Evolutionary conservation across 352 stramenopile species (phyloP).

Genomic region (Globisporangium parvum): DNA sequence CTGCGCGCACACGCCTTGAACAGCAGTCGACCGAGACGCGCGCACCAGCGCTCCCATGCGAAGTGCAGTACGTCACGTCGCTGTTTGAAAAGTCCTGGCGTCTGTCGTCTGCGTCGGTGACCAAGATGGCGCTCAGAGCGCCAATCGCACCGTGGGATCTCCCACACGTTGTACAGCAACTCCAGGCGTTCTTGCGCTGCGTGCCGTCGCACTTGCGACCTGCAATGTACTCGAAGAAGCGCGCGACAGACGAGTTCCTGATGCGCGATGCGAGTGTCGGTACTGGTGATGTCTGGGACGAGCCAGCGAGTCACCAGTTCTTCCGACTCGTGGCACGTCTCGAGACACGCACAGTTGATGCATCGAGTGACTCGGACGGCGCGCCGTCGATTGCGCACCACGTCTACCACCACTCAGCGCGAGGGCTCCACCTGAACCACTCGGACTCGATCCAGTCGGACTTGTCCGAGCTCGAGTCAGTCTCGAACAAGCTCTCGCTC

Average conservation of each 20-base stretch:
- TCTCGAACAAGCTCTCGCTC: constrained; percentile 28
- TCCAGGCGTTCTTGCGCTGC: constrained; percentile 43
- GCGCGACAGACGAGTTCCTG: constrained; percentile 20
- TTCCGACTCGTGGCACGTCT: constrained; percentile 17
- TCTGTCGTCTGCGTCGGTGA: constrained; percentile 53
- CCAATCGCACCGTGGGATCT: constrained; percentile 63
- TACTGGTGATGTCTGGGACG: background rate
- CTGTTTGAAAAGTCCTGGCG: constrained; percentile 43
- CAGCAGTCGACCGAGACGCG: background rate
- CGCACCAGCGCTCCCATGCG: constrained; percentile 12
- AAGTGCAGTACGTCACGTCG: constrained; percentile 32
- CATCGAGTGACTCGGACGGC: background rate
- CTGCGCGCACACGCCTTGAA: background rate
- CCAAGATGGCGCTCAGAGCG: constrained; percentile 31
- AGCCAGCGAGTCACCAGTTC: constrained; percentile 2
- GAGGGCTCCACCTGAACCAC: constrained; percentile 13
- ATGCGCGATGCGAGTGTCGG: background rate
- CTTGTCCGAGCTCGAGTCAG: constrained; percentile 58
- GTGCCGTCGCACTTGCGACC: constrained; percentile 53
- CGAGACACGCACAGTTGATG: background rate
- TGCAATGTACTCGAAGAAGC: constrained; percentile 33
- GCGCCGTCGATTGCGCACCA: background rate
- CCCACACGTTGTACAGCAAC: constrained; percentile 40
- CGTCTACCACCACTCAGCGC: background rate
- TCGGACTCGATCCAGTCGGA: constrained; percentile 72